These are phyloP conservation scores for Arthrobotrys megalospora DNA, from an alignment of 2,329 filamentous ascomycete genomes.

Conservation along the genomic window DNA sequence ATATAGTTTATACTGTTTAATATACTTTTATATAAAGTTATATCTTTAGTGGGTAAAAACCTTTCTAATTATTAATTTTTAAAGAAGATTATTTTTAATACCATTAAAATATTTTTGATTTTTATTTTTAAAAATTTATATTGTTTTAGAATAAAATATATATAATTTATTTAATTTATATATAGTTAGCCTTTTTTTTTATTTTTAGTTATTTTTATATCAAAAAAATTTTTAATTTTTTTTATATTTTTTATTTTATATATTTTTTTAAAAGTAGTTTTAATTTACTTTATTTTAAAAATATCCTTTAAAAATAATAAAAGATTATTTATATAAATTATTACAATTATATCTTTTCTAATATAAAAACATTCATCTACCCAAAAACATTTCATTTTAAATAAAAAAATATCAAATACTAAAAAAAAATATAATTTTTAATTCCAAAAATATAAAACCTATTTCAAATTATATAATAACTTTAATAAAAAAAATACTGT, in stretches of 20 bases:
- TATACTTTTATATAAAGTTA: too few species aligned
- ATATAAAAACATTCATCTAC: slow-evolving; percentile 21
- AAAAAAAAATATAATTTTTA: not conserved
- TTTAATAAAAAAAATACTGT: slow-evolving; percentile 3
- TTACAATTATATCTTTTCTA: slow-evolving; percentile 15
- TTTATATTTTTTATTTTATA: slow-evolving; percentile 17
- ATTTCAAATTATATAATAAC: slow-evolving; percentile 25
- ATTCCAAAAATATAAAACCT: not conserved
- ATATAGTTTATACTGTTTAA: too few species aligned
- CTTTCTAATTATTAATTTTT: too few species aligned
- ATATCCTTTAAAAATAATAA: not conserved
- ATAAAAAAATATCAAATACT: not conserved
- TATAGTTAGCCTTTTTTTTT: slow-evolving; percentile 4
- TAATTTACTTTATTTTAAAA: not conserved
- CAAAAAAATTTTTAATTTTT: not conserved
- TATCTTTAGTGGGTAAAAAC: too few species aligned
- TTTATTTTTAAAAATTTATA: not conserved
- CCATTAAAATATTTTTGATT: not conserved
- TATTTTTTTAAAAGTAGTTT: not conserved
- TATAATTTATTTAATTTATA: slow-evolving; percentile 20
- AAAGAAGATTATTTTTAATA: too few species aligned
- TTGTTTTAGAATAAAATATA: slow-evolving; percentile 2
- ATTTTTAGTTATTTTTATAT: not conserved
- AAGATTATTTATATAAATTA: slow-evolving; percentile 11
- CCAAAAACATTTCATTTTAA: not conserved